A percentile compares a stretch with the other conserved stretches of the same genome.
These are phyloP conservation scores for Apiotrichum sp. DNA, from an alignment of 1,284 basidiomycete species.

Conservation along the genomic window DNA sequence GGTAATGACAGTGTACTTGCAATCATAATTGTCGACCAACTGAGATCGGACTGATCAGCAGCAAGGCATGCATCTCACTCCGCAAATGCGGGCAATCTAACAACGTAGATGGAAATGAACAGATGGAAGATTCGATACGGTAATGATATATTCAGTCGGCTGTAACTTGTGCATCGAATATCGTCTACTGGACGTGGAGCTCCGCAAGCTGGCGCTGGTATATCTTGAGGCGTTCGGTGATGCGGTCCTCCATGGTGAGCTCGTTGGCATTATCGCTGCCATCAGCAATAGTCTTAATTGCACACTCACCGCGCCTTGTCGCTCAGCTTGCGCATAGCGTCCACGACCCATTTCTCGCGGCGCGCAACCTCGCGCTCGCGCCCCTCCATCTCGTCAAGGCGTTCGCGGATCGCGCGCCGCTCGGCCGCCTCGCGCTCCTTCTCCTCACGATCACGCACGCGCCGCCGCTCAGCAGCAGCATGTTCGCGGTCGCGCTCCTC, in stretches of 20 bases:
- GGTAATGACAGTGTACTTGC: no score
- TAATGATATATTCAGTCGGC: no score
- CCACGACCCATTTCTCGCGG: constrained; percentile 42
- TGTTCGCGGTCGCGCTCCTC: not conserved
- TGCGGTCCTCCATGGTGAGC: constrained; percentile 39
- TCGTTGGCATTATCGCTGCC: constrained; percentile 32
- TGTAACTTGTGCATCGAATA: no score
- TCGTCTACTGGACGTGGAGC: not conserved
- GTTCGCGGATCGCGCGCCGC: constrained; percentile 12
- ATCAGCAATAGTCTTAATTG: no score
- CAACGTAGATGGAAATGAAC: no score
- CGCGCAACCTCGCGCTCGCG: constrained; percentile 34
- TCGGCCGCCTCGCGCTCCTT: constrained; percentile 13
- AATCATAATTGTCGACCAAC: no score
- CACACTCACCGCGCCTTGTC: constrained; percentile 36
- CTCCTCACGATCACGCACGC: not conserved
- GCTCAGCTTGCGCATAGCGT: constrained; percentile 39
- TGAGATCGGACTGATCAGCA: no score
- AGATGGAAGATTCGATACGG: no score
- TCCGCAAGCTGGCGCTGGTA: constrained; percentile 34
- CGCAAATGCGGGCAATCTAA: no score
- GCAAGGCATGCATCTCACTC: no score
- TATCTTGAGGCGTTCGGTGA: constrained; percentile 39
- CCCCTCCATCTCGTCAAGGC: constrained; percentile 35
- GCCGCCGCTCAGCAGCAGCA: not conserved